These are phyloP conservation scores for Leucocoprinus leucothites DNA, from an alignment of 768 basidiomycete genomes.

Conservation along the genomic window DNA sequence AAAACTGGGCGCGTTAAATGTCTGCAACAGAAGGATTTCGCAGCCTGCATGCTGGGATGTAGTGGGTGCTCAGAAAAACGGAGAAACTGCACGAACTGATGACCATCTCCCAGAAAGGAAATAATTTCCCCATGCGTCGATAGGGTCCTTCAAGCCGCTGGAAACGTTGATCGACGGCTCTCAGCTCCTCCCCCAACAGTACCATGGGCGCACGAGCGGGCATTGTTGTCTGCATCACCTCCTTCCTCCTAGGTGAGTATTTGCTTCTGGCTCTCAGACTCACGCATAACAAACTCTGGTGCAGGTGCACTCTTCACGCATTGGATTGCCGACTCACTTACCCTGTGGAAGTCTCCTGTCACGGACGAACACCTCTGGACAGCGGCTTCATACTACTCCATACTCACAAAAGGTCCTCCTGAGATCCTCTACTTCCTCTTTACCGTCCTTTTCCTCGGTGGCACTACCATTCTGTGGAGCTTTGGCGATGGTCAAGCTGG, in stretches of 20 bases:
- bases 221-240: slow-evolving; percentile 73
- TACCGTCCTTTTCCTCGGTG: slow-evolving; percentile 58
- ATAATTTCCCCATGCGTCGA: neutral
- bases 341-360: slow-evolving; percentile 84
- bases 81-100: neutral
- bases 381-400: slow-evolving; percentile 78
- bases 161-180: neutral
- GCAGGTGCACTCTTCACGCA: slow-evolving; percentile 81
- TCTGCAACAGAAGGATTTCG: neutral
- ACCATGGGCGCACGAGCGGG: slow-evolving; percentile 71
- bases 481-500: slow-evolving; percentile 73
- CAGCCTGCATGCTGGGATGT: too few relatives aligned
- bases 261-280: neutral
- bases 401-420: slow-evolving; percentile 64
- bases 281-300: slow-evolving; percentile 2
- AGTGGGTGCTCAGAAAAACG: too few relatives aligned
- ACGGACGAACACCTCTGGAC: slow-evolving; percentile 85
- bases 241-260: slow-evolving; percentile 71
- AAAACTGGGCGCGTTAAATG: neutral
- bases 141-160: neutral
- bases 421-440: slow-evolving; percentile 55
- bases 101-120: slow-evolving; percentile 1
- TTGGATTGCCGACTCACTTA: slow-evolving; percentile 92
- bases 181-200: slow-evolving; percentile 9
- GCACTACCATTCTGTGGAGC: slow-evolving; percentile 71